A percentile compares a stretch with the other conserved stretches of the same genome.
Evolutionary conservation across 768 basidiomycete genomes (phyloP).

Genomic region (Phanerochaete carnosa): DNA sequence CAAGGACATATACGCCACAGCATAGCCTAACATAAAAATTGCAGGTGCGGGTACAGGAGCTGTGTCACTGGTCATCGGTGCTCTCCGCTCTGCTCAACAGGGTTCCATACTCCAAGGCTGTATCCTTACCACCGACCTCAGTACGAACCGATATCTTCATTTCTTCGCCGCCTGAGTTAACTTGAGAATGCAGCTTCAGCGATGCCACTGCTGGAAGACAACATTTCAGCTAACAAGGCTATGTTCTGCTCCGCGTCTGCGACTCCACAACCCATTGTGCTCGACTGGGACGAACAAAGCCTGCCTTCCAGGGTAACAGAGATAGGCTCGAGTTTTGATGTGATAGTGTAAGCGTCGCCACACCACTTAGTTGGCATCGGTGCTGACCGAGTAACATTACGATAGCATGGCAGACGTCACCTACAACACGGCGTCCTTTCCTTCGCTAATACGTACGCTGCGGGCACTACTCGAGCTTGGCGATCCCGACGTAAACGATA

Average conservation of each 20-base stretch:
- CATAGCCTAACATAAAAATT: not conserved
- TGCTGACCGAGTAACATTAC: not conserved
- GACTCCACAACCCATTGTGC: conserved; percentile 32
- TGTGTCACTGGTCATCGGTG: conserved; percentile 64
- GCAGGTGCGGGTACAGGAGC: conserved; percentile 85
- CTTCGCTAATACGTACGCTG: conserved; percentile 70
- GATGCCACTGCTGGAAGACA: conserved; percentile 72
- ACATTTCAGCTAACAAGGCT: conserved; percentile 47
- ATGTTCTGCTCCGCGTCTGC: conserved; percentile 29
- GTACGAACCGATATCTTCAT: conserved; percentile 36
- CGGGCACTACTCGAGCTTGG: conserved; percentile 38
- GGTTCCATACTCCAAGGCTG: conserved; percentile 13
- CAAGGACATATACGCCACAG: not conserved
- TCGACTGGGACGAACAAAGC: conserved; percentile 75
- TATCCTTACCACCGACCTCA: conserved; percentile 67
- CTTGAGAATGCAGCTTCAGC: conserved; percentile 57
- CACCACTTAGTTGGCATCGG: not conserved
- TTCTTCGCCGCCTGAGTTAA: not conserved
- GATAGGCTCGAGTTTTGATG: conserved; percentile 45
- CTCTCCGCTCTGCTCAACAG: conserved; percentile 42
- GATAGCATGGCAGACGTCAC: conserved; percentile 91
- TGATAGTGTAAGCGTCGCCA: conserved; percentile 57
- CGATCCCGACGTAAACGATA: not conserved
- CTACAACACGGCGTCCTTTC: conserved; percentile 86
- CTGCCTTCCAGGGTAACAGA: conserved; percentile 44